These are phyloP conservation scores for Ceriops zippeliana DNA, from an alignment of 345 rosid genomes.

Conservation along the genomic window DNA sequence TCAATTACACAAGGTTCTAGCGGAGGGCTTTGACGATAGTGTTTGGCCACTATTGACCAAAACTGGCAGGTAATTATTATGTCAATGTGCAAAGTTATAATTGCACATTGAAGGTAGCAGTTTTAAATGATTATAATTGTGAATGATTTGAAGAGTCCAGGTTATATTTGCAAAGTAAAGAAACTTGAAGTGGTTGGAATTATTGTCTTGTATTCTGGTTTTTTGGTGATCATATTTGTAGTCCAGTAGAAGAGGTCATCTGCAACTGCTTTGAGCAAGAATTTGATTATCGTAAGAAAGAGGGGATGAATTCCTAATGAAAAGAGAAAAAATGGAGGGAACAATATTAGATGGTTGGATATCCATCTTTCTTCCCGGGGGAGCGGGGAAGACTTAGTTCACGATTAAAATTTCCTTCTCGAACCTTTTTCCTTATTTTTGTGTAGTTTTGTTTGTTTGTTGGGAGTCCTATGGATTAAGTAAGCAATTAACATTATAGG, in stretches of 20 bases:
- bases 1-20: slow-evolving; percentile 70
- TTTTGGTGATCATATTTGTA: not conserved
- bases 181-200: not conserved
- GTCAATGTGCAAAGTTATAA: not conserved
- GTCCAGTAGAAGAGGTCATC: not conserved
- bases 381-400: too few species aligned
- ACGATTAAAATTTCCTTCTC: too few species aligned
- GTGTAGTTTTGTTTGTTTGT: too few species aligned
- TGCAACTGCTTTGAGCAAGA: not conserved
- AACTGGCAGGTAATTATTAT: slow-evolving; percentile 61
- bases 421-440: too few species aligned
- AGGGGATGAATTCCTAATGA: not conserved
- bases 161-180: too few species aligned
- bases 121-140: not conserved
- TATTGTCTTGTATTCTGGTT: not conserved
- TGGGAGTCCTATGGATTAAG: too few species aligned
- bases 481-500: too few species aligned
- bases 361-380: not conserved
- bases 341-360: not conserved
- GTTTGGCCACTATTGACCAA: slow-evolving; percentile 74
- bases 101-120: too few species aligned
- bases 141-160: too few species aligned
- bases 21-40: slow-evolving; percentile 71
- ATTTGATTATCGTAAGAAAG: not conserved
- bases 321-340: not conserved